A percentile compares a stretch with the other conserved stretches of the same genome.
Evolutionary conservation across 495 filamentous ascomycete genomes (phyloP).

Genomic region (Tuber brumale): DNA sequence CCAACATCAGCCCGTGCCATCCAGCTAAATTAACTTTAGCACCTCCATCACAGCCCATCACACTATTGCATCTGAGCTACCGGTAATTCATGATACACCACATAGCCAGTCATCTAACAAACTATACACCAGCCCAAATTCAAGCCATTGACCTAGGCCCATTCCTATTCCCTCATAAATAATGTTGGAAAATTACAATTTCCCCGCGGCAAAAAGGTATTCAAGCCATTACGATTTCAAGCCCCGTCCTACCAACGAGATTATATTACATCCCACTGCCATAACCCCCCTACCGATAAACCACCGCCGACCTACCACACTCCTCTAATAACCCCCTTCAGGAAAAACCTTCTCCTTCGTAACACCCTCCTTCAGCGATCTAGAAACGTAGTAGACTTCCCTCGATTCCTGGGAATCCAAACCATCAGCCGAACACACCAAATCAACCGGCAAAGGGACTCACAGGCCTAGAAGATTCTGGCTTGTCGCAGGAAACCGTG

Average conservation of each 20-base stretch:
- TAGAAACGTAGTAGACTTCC: slow-evolving; percentile 78
- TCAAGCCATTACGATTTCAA: neutral
- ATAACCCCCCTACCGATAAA: neutral
- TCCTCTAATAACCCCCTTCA: neutral
- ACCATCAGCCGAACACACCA: slow-evolving; percentile 10
- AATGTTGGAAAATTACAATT: neutral
- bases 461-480: slow-evolving; percentile 80
- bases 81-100: neutral
- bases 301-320: neutral
- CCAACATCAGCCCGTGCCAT: neutral
- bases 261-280: neutral
- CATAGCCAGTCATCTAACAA: neutral
- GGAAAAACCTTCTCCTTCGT: slow-evolving; percentile 8
- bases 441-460: slow-evolving; percentile 36
- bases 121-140: neutral
- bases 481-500: slow-evolving; percentile 78
- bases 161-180: neutral
- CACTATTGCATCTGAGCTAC: neutral
- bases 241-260: neutral
- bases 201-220: neutral
- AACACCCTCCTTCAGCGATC: slow-evolving; percentile 52
- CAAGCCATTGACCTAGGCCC: neutral
- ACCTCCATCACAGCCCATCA: neutral
- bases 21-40: neutral
- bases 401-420: slow-evolving; percentile 66